Base-by-base conservation (phyloP, 257 asterid species). In the Apocynum venetum region DNA sequence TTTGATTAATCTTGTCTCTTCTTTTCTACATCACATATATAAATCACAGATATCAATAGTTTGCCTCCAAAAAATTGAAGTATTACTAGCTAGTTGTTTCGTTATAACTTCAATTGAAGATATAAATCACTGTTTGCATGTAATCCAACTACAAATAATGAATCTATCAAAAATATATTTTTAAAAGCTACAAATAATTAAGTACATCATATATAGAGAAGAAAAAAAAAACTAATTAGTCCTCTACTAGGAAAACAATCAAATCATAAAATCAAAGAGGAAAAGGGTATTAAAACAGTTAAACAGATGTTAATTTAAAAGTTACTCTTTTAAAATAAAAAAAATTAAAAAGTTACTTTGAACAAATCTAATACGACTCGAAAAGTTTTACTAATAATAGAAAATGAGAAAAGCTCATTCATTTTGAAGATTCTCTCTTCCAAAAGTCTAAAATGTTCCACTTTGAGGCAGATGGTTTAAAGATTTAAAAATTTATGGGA, bases 1-100 rank as follows among this genome's bases (percentile, higher is more conserved):
- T 87, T 79, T 95, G 89, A 82, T 93, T 95, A 72, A 95, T 95
- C 84, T 87, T 95, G 90, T 95, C 97, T 80, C 98, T 95, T 86
- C 98, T 87, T 88, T 91, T 80, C 79, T 77, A 6, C 38, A 19
- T 4, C 19, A 66, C 19, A 65, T 7, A 38, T 8, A 57, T 65
- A 8, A 47, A 69, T 68, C 17, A 38, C 35, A 31, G 13, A 1
- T 51, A 25, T 36, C 41, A 76, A 51, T 6, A 41, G 5, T 17
- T 60, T 31, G 41, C 41, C 10, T 0, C 15, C 65, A 6, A 25
- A n/a, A 55, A 17, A 3, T 4, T 17, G 17, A 55, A 15, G 8
- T 17, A 15, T 4, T 55, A 17, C 1, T 49, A 19, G 61, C 6
- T 4, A 7, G 17, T 17, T 55, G 4, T 46, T 46, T 46, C 7